Percentiles rank a stretch among this genome's conserved stretches.
Evolutionary conservation across 352 stramenopile species (phyloP).

Genomic region (Phytophthora pistaciae): DNA sequence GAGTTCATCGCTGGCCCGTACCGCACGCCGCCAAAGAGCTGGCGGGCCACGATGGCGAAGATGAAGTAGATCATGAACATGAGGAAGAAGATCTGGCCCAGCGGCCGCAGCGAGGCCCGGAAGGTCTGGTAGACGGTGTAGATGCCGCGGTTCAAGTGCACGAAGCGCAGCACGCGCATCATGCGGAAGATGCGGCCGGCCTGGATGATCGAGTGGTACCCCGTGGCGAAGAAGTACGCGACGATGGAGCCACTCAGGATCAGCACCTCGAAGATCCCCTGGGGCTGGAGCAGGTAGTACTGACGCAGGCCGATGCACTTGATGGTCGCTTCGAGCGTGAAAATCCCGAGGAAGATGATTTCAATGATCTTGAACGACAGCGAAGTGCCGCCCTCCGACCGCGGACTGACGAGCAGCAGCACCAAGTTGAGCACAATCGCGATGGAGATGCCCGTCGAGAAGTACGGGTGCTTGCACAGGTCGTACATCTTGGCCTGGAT

Average conservation of each 20-base stretch:
- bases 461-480: constrained; percentile 69
- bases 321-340: constrained; percentile 59
- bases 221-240: constrained; percentile 69
- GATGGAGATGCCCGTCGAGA: constrained; percentile 55
- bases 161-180: constrained; percentile 80
- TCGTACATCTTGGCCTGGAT: constrained; percentile 60
- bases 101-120: constrained; percentile 65
- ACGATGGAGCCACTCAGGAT: constrained; percentile 71
- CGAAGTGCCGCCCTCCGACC: constrained; percentile 25
- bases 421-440: constrained; percentile 80
- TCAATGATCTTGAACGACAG: constrained; percentile 69
- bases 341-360: constrained; percentile 74
- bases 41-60: constrained; percentile 74
- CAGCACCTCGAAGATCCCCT: constrained; percentile 69
- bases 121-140: constrained; percentile 86
- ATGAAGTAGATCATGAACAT: constrained; percentile 89
- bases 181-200: constrained; percentile 78
- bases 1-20: constrained; percentile 67
- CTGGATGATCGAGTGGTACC: constrained; percentile 76
- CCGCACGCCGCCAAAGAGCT: constrained; percentile 77
- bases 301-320: constrained; percentile 73
- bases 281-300: constrained; percentile 65
- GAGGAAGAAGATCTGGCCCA: constrained; percentile 84
- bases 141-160: constrained; percentile 75
- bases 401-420: constrained; percentile 71